phyloP scores from a whole-genome alignment of 257 asterid species.

The Hygrophila difformis region DNA sequence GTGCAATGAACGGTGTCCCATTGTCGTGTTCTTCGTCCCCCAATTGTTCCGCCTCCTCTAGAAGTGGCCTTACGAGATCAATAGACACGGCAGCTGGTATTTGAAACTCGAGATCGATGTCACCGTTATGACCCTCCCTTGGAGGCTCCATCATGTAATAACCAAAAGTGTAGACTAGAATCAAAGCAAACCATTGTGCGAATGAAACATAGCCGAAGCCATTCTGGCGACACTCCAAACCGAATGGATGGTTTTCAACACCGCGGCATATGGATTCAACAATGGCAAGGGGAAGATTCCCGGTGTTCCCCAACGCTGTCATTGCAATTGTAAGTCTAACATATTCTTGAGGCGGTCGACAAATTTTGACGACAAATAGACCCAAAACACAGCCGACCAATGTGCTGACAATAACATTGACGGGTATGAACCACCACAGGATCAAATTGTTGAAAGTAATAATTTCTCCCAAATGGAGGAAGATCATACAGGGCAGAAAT shows the following conservation, averaged over 20 bases:
- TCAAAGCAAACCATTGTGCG: constrained; percentile 93
- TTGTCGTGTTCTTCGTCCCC: no score
- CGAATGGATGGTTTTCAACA: no score
- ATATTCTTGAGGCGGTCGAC: constrained; percentile 80
- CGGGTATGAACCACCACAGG: constrained; percentile 94
- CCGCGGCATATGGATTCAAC: no score
- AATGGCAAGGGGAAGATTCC: constrained; percentile 90
- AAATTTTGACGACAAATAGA: constrained; percentile 44
- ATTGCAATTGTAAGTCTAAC: constrained; percentile 62
- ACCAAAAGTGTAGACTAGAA: constrained; percentile 82
- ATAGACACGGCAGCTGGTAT: constrained; percentile 30
- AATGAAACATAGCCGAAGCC: constrained; percentile 86
- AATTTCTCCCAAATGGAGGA: constrained; percentile 76
- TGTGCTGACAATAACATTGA: constrained; percentile 72
- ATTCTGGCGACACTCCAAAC: constrained; percentile 48
- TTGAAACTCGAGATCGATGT: constrained; percentile 42
- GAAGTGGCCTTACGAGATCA: constrained; percentile 72
- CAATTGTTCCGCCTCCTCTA: constrained; percentile 83
- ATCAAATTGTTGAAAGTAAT: constrained; percentile 55
- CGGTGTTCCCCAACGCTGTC: constrained; percentile 90
- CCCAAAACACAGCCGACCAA: constrained; percentile 82
- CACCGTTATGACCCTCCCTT: constrained; percentile 43
- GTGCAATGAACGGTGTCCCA: no score
- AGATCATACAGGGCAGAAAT: constrained; percentile 76
- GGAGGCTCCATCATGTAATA: constrained; percentile 99